phyloP scores from a whole-genome alignment of 192 early-diverging fungal species.

The Podila minutissima region DNA sequence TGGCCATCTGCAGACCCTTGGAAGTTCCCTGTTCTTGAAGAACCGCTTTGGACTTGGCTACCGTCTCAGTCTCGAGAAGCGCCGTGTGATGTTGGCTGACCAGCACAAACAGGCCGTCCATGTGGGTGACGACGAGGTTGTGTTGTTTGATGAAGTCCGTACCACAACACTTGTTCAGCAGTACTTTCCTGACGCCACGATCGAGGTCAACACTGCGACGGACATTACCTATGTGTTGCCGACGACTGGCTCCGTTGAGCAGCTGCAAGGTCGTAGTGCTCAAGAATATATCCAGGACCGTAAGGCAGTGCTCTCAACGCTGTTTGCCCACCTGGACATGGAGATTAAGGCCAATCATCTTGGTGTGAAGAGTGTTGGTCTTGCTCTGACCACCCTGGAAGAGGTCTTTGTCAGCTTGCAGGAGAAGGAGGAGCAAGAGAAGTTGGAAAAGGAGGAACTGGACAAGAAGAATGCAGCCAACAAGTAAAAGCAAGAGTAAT shows the following conservation, averaged over 20 bases:
- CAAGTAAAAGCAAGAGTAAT: too few relatives aligned
- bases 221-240: slow-evolving; percentile 53
- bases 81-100: slow-evolving; percentile 48
- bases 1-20: slow-evolving; percentile 61
- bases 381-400: slow-evolving; percentile 59
- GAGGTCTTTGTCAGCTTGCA: slow-evolving; percentile 60
- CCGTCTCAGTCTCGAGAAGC: slow-evolving; percentile 55
- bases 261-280: slow-evolving; percentile 34
- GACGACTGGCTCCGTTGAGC: slow-evolving; percentile 31
- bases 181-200: slow-evolving; percentile 48
- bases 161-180: slow-evolving; percentile 31
- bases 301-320: slow-evolving; percentile 20
- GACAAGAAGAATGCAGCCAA: background rate
- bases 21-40: slow-evolving; percentile 68
- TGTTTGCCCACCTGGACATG: slow-evolving; percentile 35
- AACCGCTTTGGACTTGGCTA: slow-evolving; percentile 67
- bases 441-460: slow-evolving; percentile 15
- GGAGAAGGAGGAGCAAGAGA: slow-evolving; percentile 33
- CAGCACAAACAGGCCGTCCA: slow-evolving; percentile 1
- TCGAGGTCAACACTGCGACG: slow-evolving; percentile 38
- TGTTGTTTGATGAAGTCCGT: slow-evolving; percentile 37
- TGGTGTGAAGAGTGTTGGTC: slow-evolving; percentile 50
- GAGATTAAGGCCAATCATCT: slow-evolving; percentile 42
- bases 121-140: background rate
- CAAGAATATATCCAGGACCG: slow-evolving; percentile 39